Base-by-base conservation (phyloP, 495 filamentous ascomycete species). In the Pyrenula aspistea region DNA sequence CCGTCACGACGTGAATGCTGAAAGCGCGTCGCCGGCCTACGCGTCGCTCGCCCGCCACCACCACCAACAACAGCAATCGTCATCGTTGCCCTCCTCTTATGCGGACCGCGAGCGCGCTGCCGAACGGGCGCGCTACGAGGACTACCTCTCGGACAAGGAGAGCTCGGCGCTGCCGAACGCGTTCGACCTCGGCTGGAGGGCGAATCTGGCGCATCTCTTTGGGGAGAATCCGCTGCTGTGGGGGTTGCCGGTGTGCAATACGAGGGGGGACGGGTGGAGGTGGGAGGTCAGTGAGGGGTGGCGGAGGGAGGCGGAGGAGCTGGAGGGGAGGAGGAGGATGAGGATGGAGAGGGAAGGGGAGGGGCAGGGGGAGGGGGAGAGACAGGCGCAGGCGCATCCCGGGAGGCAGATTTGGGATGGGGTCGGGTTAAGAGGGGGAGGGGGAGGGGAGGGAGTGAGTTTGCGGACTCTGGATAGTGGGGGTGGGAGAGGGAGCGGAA, bases 241-340 rank as follows among this genome's bases (percentile, higher is more conserved):
- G 91, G 63, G 71, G 2, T 60, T 96, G n/a, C 94, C 93, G 0
- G 68, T 95, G 15, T 83, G 83, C 67, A 95, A 84, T 55, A 92
- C 89, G 0, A 84, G 79, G 0, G 91, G 91, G 10, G 89, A 98
- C 65, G 93, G 93, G n/a, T 97, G 91, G 91, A 80, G 70, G 61
- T 98, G 93, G 93, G 91, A 95, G 63, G 79, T 90, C 1, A 95
- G 82, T 57, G 72, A 72, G 3, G 77, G 74, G 59, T 87, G 83
- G 83, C 8, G n/a, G n/a, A 24, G 22, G 10, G 50, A 10, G n/a
- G 50, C 20, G 4, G 50, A 52, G 50, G 50, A 52, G 50, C 36
- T 80, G 21, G 77, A 72, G 0, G 81, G 80, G 10, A 71, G 76
- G 31, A 78, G 83, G 50, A 77, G 71, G 0, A 81, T 80, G 10